Conservation (phyloP, 306 rosid species). For the Benincasa hispida region DNA sequence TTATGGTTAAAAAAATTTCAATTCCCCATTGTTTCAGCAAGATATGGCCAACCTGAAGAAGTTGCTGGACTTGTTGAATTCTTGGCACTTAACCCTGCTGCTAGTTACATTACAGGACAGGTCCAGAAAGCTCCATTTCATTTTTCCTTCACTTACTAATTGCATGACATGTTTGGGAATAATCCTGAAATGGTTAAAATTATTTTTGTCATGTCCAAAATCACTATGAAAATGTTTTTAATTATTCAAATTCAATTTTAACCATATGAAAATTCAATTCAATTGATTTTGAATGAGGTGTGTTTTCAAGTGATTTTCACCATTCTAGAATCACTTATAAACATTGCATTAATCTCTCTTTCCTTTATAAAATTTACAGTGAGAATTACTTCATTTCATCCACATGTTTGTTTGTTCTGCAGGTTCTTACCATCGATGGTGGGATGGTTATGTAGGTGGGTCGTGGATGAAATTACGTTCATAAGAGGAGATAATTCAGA, state of each 20-base stretch:
- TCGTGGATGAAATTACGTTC: background rate
- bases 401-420: conserved; percentile 7
- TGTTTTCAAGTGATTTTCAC: too few relatives aligned
- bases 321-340: too few relatives aligned
- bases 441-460: conserved; percentile 80
- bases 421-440: conserved; percentile 91
- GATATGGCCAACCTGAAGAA: conserved; percentile 93
- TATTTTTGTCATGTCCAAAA: too few relatives aligned
- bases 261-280: too few relatives aligned
- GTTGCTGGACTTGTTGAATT: conserved; percentile 95
- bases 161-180: too few relatives aligned
- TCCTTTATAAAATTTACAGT: background rate
- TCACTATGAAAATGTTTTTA: too few relatives aligned
- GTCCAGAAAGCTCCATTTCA: conserved; percentile 16
- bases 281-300: too few relatives aligned
- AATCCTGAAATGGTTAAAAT: too few relatives aligned
- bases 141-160: background rate
- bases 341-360: background rate
- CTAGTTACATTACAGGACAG: conserved; percentile 95
- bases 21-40: conserved; percentile 37
- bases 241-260: too few relatives aligned
- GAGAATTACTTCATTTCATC: background rate
- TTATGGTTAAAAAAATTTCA: too few relatives aligned
- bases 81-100: conserved; percentile 81
- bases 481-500: background rate